These are phyloP conservation scores for Apiotrichum gamsii DNA, from an alignment of 1,284 basidiomycete genomes.

Conservation along the genomic window DNA sequence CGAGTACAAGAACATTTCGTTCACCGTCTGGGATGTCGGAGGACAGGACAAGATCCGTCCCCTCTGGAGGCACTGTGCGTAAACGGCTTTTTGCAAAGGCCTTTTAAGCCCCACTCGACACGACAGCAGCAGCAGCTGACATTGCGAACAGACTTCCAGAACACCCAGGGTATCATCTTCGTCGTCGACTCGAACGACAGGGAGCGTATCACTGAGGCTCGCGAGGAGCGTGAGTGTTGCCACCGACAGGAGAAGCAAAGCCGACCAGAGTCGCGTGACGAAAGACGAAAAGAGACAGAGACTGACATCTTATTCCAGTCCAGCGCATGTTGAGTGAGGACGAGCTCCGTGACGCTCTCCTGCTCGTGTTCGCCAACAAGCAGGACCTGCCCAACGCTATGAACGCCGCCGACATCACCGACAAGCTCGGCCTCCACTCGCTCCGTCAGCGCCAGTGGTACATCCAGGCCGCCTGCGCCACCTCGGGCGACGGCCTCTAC, in stretches of 20 bases:
- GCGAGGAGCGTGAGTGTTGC: conserved; percentile 69
- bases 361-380: conserved; percentile 99
- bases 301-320: conserved; percentile 45
- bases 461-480: conserved; percentile 99
- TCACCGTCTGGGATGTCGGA: conserved; percentile 99
- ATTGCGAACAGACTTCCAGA: conserved; percentile 85
- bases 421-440: conserved; percentile 97
- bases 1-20: conserved; percentile 99
- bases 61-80: conserved; percentile 79
- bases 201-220: conserved; percentile 98
- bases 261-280: no score
- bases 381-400: conserved; percentile 98
- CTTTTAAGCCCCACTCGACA: no score
- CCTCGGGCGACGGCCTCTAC: conserved; percentile 97
- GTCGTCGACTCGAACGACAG: conserved; percentile 99
- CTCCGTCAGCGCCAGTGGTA: conserved; percentile 97
- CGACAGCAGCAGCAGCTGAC: background rate
- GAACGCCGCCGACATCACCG: conserved; percentile 99
- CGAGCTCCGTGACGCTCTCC: conserved; percentile 95
- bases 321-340: conserved; percentile 99
- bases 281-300: no score
- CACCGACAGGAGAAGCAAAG: no score
- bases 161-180: conserved; percentile 99
- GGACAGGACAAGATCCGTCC: conserved; percentile 98
- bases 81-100: background rate